phyloP scores from a whole-genome alignment of 2,329 filamentous ascomycete genomes.

The Scopulariopsis brevicaulis region DNA sequence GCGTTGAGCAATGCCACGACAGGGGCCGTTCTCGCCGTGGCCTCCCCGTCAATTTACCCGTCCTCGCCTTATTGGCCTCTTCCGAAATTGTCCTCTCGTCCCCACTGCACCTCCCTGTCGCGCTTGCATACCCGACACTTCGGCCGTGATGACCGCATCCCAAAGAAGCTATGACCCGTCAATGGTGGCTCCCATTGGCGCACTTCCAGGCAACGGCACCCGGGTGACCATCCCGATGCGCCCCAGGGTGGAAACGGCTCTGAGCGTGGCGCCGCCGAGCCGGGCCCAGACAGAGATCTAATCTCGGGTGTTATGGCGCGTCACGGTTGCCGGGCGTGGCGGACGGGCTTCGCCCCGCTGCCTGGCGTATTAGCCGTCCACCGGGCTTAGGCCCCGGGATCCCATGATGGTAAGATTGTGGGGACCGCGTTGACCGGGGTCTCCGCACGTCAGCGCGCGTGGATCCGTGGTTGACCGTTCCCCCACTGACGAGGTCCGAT shows the following conservation, averaged over 20 bases:
- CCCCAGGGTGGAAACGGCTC: too few species aligned
- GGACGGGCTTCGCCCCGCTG: background rate
- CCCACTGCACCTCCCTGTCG: background rate
- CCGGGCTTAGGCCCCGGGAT: background rate
- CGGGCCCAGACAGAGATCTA: background rate
- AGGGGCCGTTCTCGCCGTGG: background rate
- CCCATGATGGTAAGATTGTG: background rate
- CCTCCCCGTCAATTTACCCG: background rate
- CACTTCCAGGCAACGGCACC: background rate
- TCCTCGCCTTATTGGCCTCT: background rate
- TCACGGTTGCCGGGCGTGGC: background rate
- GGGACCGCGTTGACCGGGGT: background rate
- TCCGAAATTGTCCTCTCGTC: background rate
- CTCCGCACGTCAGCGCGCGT: background rate
- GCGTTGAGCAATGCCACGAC: background rate
- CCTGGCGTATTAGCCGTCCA: background rate
- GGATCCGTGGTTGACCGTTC: background rate
- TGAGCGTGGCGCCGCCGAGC: background rate
- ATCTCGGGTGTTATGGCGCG: background rate
- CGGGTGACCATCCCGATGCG: background rate
- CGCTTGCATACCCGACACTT: background rate
- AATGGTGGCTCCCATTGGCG: background rate
- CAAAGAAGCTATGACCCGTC: background rate
- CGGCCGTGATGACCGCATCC: background rate
- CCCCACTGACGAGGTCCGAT: background rate